Evolutionary conservation across 1,284 basidiomycete genomes (phyloP).

Genomic region (Ceratorhiza oryzae-sativae): DNA sequence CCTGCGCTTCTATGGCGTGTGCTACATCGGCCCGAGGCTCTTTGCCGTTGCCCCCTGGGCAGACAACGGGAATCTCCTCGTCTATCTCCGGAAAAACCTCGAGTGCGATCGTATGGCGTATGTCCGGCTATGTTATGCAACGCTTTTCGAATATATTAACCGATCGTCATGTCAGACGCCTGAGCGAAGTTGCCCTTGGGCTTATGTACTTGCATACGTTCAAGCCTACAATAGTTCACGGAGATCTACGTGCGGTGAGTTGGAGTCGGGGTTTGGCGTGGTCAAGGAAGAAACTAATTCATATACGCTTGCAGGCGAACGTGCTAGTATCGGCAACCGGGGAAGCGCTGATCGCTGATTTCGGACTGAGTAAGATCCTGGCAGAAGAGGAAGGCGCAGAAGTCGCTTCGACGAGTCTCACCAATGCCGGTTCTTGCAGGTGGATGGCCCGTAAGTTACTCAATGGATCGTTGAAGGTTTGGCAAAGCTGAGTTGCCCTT

Average conservation of each 20-base stretch:
- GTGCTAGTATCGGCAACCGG: constrained; percentile 19
- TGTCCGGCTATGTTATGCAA: not conserved
- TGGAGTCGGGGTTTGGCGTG: not conserved
- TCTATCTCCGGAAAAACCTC: not conserved
- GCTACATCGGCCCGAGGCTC: constrained; percentile 18
- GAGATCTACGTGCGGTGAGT: constrained; percentile 31
- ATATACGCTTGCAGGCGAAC: not conserved
- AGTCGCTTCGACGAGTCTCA: constrained; percentile 11
- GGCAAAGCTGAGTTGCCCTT: not conserved
- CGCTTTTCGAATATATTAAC: not conserved
- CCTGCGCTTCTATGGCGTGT: constrained; percentile 8
- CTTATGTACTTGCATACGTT: constrained; percentile 25
- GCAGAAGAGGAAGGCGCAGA: constrained; percentile 23
- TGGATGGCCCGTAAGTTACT: constrained; percentile 36
- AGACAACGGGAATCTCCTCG: not conserved
- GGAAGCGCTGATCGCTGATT: constrained; percentile 16
- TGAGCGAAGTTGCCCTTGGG: constrained; percentile 27
- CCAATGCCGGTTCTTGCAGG: constrained; percentile 17
- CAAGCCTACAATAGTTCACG: constrained; percentile 20
- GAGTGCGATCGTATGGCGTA: constrained; percentile 18
- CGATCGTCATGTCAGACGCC: not conserved
- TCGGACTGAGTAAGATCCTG: constrained; percentile 24
- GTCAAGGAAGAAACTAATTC: not conserved
- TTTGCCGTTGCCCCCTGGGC: constrained; percentile 28
- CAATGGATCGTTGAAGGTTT: not conserved